A percentile compares a stretch with the other conserved stretches of the same genome.
phyloP scores from a whole-genome alignment of 1,139 yeast species.

The Saccharomyces hybrid region DNA sequence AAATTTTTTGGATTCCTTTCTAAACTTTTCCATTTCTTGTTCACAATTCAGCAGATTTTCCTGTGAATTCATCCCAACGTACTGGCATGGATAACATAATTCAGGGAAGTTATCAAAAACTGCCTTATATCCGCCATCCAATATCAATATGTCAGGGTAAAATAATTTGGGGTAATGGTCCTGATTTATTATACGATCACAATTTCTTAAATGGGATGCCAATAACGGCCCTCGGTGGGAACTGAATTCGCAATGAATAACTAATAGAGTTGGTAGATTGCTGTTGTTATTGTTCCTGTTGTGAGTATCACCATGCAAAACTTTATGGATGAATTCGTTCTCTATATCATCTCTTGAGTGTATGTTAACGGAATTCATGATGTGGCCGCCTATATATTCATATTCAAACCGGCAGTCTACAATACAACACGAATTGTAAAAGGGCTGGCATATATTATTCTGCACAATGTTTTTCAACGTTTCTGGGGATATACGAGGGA shows the following conservation, averaged over 20 bases:
- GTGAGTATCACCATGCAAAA: background rate
- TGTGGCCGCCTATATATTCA: constrained; percentile 90
- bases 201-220: constrained; percentile 77
- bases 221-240: constrained; percentile 87
- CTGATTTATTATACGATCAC: constrained; percentile 69
- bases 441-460: constrained; percentile 41
- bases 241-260: constrained; percentile 95
- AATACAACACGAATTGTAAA: constrained; percentile 54
- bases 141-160: constrained; percentile 80
- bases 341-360: constrained; percentile 56
- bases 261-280: constrained; percentile 41
- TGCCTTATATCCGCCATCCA: constrained; percentile 84
- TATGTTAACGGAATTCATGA: constrained; percentile 71
- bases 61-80: constrained; percentile 81
- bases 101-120: constrained; percentile 47
- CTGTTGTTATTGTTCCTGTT: constrained; percentile 3
- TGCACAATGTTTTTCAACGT: constrained; percentile 58
- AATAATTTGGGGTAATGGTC: constrained; percentile 69
- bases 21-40: constrained; percentile 61
- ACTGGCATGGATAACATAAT: constrained; percentile 65
- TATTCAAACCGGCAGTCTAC: constrained; percentile 90
- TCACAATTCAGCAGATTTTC: constrained; percentile 62
- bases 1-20: constrained; percentile 47
- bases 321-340: constrained; percentile 14
- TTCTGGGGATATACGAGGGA: constrained; percentile 64